Evolutionary conservation across 169 alveolate species (phyloP).

Genomic region (Toxoplasma gondii): DNA sequence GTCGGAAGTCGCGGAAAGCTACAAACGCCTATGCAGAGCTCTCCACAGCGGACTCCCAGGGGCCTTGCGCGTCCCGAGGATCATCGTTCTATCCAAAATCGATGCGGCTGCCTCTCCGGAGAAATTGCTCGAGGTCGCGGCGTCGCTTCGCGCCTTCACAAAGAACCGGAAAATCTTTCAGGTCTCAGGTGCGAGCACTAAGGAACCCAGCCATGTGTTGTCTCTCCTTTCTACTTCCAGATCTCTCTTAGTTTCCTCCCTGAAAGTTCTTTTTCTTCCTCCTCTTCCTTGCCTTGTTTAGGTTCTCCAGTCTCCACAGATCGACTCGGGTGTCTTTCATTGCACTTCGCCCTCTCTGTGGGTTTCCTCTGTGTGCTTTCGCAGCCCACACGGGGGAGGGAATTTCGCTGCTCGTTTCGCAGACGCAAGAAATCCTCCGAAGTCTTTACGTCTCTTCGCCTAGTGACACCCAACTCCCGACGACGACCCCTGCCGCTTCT

Average conservation of each 20-base stretch:
- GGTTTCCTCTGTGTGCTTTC: neutral
- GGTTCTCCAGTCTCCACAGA: neutral
- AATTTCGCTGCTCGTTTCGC: neutral
- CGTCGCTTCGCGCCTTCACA: neutral
- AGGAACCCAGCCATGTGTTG: neutral
- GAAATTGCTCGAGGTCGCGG: neutral
- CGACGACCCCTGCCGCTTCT: neutral
- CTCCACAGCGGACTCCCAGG: constrained; percentile 10
- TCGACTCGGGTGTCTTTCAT: too few relatives aligned
- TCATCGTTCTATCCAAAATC: constrained; percentile 14
- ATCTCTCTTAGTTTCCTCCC: neutral
- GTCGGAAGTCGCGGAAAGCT: neutral
- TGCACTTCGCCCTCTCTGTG: neutral
- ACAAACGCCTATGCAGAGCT: neutral
- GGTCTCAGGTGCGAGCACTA: neutral
- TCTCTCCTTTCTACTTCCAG: neutral
- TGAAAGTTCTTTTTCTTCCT: neutral
- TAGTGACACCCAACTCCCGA: neutral
- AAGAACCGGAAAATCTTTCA: neutral
- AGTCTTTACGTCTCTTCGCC: neutral
- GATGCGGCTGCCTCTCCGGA: neutral
- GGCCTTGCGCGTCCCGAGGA: constrained; percentile 1
- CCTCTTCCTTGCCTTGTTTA: neutral
- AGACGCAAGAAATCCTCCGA: neutral
- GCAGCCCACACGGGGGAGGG: neutral